Base-by-base conservation (phyloP, 2,329 filamentous ascomycete genomes). In the Sphaerulina populicola region DNA sequence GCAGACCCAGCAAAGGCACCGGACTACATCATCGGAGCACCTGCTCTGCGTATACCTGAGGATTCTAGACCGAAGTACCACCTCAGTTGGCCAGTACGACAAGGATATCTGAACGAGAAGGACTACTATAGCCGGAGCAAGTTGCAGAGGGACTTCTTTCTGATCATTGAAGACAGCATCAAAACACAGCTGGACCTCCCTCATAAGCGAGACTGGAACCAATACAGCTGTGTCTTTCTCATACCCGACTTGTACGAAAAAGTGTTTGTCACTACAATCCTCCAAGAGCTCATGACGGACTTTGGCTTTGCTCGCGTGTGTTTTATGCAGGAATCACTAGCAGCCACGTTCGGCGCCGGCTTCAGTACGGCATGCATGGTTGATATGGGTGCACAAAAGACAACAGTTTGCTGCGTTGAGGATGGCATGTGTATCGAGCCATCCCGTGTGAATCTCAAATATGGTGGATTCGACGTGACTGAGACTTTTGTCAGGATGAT, bases 241-340 rank as follows among this genome's bases (percentile, higher is more conserved):
- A 94, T 98, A 42, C 93, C 93, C 0, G 93, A 98, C 67, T 76
- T 98, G 8, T 98, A 97, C 71, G 93, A 98, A 71, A 94, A 94
- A 68, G 81, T 81, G 45, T 94, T 96, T 58, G 88, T 97, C 14
- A 88, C 88, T 44, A 83, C 86, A 65, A 74, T 94, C 8, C 75
- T 98, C 38, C 84, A 90, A 50, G 87, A 93, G 53, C 81, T 91
- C 61, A 85, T 97, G 74, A 83, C 80, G 43, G 90, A 91, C 71
- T 93, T 96, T 64, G 85, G 89, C 51, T 95, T 98, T 66, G 85
- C 81, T 57, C 83, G 85, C 50, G 83, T 96, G 44, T 94, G 87
- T 67, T 94, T 98, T 65, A 89, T 97, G 53, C 93, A 98, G 68
- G 93, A 98, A 71, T 94, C 89, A 64, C 80, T 97, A 64, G 90